Evolutionary conservation across 1,284 basidiomycete genomes (phyloP).

Genomic region (Stygiomarasmius scandens): DNA sequence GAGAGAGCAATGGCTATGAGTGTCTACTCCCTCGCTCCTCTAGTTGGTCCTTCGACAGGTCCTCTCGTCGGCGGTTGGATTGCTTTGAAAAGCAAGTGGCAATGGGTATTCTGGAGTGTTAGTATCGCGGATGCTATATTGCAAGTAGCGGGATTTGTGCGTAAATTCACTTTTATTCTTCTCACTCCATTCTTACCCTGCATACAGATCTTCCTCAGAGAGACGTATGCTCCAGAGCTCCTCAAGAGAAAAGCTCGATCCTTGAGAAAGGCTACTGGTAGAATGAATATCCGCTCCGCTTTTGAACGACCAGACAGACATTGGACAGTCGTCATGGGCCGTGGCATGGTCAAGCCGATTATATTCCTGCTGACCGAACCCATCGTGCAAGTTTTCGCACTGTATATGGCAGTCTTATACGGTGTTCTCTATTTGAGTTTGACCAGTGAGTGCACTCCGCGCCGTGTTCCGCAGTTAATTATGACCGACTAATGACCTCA

Average conservation of each 20-base stretch:
- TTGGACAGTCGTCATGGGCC: conserved; percentile 29
- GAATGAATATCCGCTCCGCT: conserved; percentile 21
- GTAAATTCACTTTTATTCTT: conserved; percentile 12
- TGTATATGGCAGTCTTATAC: conserved; percentile 44
- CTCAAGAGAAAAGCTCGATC: conserved; percentile 28
- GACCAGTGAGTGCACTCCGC: conserved; percentile 26
- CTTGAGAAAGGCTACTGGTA: conserved; percentile 26
- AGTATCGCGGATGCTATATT: conserved; percentile 33
- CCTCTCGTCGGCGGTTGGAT: conserved; percentile 34
- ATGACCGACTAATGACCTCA: background rate
- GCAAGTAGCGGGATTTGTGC: conserved; percentile 32
- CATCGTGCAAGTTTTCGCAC: conserved; percentile 39
- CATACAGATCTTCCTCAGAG: conserved; percentile 30
- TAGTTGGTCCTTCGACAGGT: conserved; percentile 21
- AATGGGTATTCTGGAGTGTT: conserved; percentile 35
- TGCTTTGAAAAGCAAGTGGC: conserved; percentile 28
- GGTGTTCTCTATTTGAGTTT: conserved; percentile 45
- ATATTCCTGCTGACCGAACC: conserved; percentile 39
- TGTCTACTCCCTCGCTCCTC: conserved; percentile 33
- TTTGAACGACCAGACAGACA: conserved; percentile 29
- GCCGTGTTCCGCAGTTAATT: background rate
- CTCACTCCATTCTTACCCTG: background rate
- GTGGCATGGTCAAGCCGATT: conserved; percentile 37
- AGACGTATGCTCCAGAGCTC: conserved; percentile 34
- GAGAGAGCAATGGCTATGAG: conserved; percentile 35